A percentile compares a stretch with the other conserved stretches of the same genome.
Evolutionary conservation across 306 rosid genomes (phyloP).

Genomic region (Castanea mollissima): DNA sequence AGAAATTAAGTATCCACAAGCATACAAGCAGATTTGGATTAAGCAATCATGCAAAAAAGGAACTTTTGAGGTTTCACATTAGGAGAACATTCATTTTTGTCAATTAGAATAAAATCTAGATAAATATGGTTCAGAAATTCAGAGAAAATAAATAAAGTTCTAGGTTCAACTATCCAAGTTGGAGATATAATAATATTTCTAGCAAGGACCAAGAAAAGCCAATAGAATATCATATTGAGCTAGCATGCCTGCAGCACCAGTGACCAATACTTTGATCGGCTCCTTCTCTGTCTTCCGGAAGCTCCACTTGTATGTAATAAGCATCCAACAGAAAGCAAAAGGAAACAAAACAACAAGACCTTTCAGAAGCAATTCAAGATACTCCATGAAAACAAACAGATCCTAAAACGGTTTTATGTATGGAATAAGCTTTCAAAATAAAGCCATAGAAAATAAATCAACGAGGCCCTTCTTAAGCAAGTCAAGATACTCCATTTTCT

Average conservation of each 20-base stretch:
- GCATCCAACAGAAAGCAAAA: slow-evolving; percentile 60
- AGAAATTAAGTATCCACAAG: no score
- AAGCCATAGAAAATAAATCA: no score
- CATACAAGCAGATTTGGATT: background rate
- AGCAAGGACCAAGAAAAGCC: background rate
- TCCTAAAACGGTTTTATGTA: slow-evolving; percentile 13
- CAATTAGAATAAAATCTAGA: background rate
- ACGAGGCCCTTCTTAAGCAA: no score
- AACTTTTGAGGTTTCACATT: background rate
- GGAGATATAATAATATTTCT: background rate
- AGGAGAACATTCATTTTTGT: background rate
- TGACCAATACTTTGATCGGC: slow-evolving; percentile 66
- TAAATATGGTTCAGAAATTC: background rate
- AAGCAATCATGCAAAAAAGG: background rate
- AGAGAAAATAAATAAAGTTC: background rate
- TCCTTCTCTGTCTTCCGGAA: slow-evolving; percentile 60
- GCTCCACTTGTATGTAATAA: slow-evolving; percentile 59
- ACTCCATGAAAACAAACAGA: slow-evolving; percentile 33
- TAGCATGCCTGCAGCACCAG: slow-evolving; percentile 83
- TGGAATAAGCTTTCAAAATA: no score
- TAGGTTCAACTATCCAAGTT: background rate
- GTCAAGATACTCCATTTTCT: no score
- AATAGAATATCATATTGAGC: background rate
- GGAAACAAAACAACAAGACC: slow-evolving; percentile 43
- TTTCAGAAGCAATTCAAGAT: slow-evolving; percentile 40